phyloP scores from a whole-genome alignment of 768 basidiomycete genomes.

The Melanogaster broomeanus region DNA sequence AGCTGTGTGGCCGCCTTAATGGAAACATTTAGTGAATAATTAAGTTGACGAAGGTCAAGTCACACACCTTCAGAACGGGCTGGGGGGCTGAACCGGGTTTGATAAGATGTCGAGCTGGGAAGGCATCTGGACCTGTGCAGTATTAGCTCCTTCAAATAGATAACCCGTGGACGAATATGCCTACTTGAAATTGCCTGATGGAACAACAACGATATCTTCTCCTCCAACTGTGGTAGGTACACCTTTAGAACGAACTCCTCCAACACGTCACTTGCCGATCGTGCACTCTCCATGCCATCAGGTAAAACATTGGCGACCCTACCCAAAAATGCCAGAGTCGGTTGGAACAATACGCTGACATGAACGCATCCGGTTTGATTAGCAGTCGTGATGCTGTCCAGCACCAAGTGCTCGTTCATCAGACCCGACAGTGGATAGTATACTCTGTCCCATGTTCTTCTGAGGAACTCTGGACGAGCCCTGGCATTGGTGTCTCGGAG shows the following conservation, averaged over 20 bases:
- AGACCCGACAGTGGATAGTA: slow-evolving; percentile 57
- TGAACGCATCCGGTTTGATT: slow-evolving; percentile 93
- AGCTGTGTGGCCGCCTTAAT: slow-evolving; percentile 82
- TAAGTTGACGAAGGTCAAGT: neutral
- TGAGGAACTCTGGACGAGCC: slow-evolving; percentile 73
- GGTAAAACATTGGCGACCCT: slow-evolving; percentile 74
- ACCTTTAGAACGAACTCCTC: slow-evolving; percentile 93
- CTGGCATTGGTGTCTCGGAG: slow-evolving; percentile 92
- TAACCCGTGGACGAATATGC: slow-evolving; percentile 10
- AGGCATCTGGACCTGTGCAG: slow-evolving; percentile 74
- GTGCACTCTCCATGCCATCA: slow-evolving; percentile 63
- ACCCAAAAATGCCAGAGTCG: slow-evolving; percentile 83
- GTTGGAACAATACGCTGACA: slow-evolving; percentile 92
- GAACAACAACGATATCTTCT: slow-evolving; percentile 86
- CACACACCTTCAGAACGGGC: slow-evolving; percentile 80
- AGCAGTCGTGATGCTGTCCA: slow-evolving; percentile 84
- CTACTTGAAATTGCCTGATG: slow-evolving; percentile 81
- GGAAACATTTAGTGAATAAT: slow-evolving; percentile 6
- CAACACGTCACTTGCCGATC: slow-evolving; percentile 69
- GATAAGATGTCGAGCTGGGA: slow-evolving; percentile 80
- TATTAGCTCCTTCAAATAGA: slow-evolving; percentile 2
- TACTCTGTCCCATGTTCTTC: slow-evolving; percentile 63
- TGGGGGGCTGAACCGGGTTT: slow-evolving; percentile 58
- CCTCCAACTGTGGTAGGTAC: slow-evolving; percentile 93
- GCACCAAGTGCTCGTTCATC: slow-evolving; percentile 75